Conservation (phyloP, 1,284 basidiomycete genomes). For the Sphaerobolus stellatus region DNA sequence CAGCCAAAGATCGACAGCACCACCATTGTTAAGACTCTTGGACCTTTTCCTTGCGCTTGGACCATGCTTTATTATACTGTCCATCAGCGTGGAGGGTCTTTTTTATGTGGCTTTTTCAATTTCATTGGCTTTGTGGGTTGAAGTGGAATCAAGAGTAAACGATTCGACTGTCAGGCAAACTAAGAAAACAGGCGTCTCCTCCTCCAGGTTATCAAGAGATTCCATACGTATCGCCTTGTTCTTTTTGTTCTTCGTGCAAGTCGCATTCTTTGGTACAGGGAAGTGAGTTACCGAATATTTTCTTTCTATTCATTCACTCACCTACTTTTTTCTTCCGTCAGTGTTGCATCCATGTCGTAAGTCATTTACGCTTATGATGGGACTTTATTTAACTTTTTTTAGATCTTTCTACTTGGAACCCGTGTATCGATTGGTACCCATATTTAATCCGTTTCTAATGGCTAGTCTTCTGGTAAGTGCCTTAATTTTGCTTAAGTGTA, state of each 20-base stretch:
- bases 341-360: conserved; percentile 85
- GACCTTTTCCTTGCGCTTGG: conserved; percentile 71
- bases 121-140: conserved; percentile 69
- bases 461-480: conserved; percentile 59
- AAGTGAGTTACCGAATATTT: conserved; percentile 55
- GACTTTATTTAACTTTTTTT: background rate
- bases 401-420: conserved; percentile 89
- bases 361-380: conserved; percentile 26
- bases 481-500: background rate
- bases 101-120: conserved; percentile 76
- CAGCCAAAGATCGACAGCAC: conserved; percentile 27
- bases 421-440: conserved; percentile 84
- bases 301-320: background rate
- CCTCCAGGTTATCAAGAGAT: conserved; percentile 55
- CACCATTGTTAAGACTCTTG: conserved; percentile 42
- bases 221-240: conserved; percentile 78
- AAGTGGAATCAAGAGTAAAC: conserved; percentile 56
- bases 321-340: conserved; percentile 31
- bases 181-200: background rate
- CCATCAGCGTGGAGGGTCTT: conserved; percentile 80
- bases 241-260: conserved; percentile 85
- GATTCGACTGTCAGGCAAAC: background rate
- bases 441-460: conserved; percentile 89
- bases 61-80: conserved; percentile 78
- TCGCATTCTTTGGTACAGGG: conserved; percentile 87